Percentiles rank a stretch among this genome's conserved stretches.
Evolutionary conservation across 306 rosid genomes (phyloP).

Genomic region (Cucumis cinereus): DNA sequence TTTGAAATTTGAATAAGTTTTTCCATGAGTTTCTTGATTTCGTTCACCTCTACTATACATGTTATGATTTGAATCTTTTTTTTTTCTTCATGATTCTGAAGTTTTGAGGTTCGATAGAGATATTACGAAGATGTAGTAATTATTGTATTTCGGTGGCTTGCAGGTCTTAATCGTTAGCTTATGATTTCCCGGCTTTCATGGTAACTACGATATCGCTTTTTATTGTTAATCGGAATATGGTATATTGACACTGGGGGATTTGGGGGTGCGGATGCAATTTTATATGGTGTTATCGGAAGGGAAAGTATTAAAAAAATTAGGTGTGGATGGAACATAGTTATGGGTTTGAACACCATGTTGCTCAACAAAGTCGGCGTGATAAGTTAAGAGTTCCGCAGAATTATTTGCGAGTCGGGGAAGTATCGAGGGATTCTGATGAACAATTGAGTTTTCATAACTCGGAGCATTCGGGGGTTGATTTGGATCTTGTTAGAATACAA

Average conservation of each 20-base stretch:
- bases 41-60: background rate
- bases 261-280: background rate
- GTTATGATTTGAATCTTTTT: background rate
- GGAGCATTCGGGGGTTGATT: constrained; percentile 17
- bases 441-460: constrained; percentile 10
- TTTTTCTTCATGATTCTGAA: background rate
- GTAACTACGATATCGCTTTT: background rate
- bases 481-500: constrained; percentile 41
- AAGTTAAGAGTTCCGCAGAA: constrained; percentile 53
- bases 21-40: background rate
- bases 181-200: background rate
- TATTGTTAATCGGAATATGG: background rate
- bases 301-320: background rate
- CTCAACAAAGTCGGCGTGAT: constrained; percentile 81
- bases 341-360: constrained; percentile 65
- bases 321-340: constrained; percentile 38
- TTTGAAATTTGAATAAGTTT: background rate
- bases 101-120: background rate
- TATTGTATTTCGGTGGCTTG: background rate
- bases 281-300: background rate
- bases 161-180: background rate
- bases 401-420: background rate
- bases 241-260: background rate
- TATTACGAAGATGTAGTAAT: background rate
- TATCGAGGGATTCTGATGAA: background rate